A percentile compares a stretch with the other conserved stretches of the same genome.
These are phyloP conservation scores for Choiromyces venosus DNA, from an alignment of 495 filamentous ascomycete genomes.

Conservation along the genomic window DNA sequence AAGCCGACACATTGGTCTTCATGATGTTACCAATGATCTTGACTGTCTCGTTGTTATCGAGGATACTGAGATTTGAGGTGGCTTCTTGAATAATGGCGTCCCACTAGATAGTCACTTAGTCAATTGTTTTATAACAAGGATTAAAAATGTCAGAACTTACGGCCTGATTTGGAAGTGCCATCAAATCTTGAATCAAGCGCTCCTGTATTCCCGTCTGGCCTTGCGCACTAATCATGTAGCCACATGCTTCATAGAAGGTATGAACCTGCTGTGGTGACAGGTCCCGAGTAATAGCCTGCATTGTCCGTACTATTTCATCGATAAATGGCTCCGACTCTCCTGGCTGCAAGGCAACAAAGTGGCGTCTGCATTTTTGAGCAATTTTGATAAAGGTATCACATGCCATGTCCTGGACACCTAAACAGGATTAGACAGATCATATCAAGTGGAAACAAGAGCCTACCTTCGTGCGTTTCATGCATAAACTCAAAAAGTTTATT, in stretches of 20 bases:
- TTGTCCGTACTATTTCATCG: slow-evolving; percentile 92
- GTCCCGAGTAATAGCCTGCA: slow-evolving; percentile 91
- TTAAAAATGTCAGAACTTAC: slow-evolving; percentile 40
- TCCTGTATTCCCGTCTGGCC: slow-evolving; percentile 89
- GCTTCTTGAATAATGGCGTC: slow-evolving; percentile 84
- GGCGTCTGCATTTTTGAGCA: slow-evolving; percentile 91
- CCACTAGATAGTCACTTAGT: slow-evolving; percentile 53
- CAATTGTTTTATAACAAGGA: background rate
- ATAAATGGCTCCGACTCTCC: slow-evolving; percentile 95
- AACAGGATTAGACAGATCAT: slow-evolving; percentile 40
- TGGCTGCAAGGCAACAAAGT: slow-evolving; percentile 93
- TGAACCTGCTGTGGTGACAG: slow-evolving; percentile 94
- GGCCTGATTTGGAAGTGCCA: slow-evolving; percentile 84
- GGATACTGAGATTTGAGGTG: slow-evolving; percentile 68
- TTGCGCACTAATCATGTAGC: slow-evolving; percentile 98
- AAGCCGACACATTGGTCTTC: slow-evolving; percentile 99
- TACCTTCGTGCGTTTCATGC: slow-evolving; percentile 98
- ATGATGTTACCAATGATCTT: slow-evolving; percentile 99
- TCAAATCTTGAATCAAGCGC: slow-evolving; percentile 81
- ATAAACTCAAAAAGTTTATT: slow-evolving; percentile 99
- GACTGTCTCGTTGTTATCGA: slow-evolving; percentile 89
- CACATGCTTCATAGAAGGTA: slow-evolving; percentile 98
- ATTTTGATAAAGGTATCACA: slow-evolving; percentile 99
- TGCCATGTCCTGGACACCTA: slow-evolving; percentile 98
- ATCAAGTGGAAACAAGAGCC: slow-evolving; percentile 35